phyloP scores from a whole-genome alignment of 148 eudicot species.

The Chenopodium quinoa region DNA sequence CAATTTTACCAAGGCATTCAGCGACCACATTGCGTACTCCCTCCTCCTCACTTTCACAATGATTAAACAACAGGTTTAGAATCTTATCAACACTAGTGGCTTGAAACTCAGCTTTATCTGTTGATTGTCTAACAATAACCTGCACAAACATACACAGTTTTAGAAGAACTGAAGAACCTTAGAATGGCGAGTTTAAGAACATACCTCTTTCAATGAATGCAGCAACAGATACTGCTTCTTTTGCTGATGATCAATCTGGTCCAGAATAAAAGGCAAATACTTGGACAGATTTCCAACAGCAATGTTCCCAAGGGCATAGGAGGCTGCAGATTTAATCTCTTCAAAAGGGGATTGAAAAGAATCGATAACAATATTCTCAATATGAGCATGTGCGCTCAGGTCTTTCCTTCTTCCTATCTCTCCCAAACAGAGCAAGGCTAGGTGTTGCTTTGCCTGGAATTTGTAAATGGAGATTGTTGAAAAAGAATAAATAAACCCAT shows the following conservation, averaged over 20 bases:
- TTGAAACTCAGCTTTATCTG: conserved; percentile 94
- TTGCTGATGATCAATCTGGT: conserved; percentile 97
- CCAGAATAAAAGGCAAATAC: conserved; percentile 89
- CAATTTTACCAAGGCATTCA: conserved; percentile 95
- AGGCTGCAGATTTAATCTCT: conserved; percentile 96
- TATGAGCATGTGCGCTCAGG: conserved; percentile 82
- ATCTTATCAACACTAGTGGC: conserved; percentile 96
- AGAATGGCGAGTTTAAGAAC: conserved; percentile 11
- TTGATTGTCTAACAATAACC: conserved; percentile 99
- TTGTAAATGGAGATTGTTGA: conserved; percentile 15
- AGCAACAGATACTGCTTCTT: conserved; percentile 92
- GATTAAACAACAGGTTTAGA: conserved; percentile 79
- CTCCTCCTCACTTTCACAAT: conserved; percentile 98
- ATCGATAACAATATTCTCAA: conserved; percentile 88
- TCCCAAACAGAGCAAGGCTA: conserved; percentile 91
- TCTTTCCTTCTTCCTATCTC: conserved; percentile 97
- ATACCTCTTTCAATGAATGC: conserved; percentile 96
- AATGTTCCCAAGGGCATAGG: conserved; percentile 88
- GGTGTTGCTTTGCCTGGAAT: conserved; percentile 87
- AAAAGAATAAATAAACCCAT: background rate
- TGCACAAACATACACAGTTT: conserved; percentile 21
- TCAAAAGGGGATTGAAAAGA: conserved; percentile 98
- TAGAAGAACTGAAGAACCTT: background rate
- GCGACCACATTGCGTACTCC: conserved; percentile 99
- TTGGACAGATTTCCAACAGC: conserved; percentile 91